phyloP scores from a whole-genome alignment of 176 grass and related monocot genomes.

The Poa pratensis region DNA sequence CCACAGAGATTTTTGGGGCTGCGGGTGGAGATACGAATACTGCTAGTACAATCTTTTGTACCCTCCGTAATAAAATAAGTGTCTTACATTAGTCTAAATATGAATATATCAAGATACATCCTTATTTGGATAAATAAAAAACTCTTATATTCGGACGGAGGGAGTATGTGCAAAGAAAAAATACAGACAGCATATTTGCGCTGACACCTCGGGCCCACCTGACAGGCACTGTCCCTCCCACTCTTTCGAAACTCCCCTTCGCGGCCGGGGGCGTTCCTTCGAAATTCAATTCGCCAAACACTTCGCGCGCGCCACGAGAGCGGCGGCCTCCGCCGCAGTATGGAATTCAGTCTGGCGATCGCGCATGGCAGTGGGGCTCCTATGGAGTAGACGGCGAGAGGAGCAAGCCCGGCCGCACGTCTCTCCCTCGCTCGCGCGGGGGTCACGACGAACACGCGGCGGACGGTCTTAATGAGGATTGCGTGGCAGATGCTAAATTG shows the following conservation, averaged over 20 bases:
- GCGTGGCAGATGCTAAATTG: neutral
- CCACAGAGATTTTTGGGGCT: too few relatives aligned
- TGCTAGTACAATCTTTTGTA: too few relatives aligned
- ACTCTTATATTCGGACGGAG: too few relatives aligned
- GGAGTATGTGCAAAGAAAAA: too few relatives aligned
- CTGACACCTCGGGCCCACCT: neutral
- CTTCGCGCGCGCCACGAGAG: neutral
- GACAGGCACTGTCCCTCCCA: neutral
- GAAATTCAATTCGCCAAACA: neutral
- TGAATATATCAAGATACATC: too few relatives aligned
- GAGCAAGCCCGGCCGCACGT: neutral
- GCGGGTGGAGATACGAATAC: too few relatives aligned
- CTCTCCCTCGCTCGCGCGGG: neutral
- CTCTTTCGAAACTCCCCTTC: neutral
- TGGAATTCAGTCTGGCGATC: neutral
- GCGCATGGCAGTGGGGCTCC: neutral
- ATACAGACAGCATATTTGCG: neutral
- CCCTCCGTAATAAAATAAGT: too few relatives aligned
- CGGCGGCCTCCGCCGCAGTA: neutral
- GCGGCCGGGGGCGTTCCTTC: neutral
- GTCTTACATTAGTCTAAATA: too few relatives aligned
- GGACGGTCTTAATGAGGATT: neutral
- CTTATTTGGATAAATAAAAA: too few relatives aligned
- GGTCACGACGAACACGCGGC: constrained; percentile 11
- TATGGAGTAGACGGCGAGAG: neutral